Evolutionary conservation across 371 early-diverging fungal genomes (phyloP), one percentile per base, ranked within the genome.

Genomic region (Mucor piriformis): DNA sequence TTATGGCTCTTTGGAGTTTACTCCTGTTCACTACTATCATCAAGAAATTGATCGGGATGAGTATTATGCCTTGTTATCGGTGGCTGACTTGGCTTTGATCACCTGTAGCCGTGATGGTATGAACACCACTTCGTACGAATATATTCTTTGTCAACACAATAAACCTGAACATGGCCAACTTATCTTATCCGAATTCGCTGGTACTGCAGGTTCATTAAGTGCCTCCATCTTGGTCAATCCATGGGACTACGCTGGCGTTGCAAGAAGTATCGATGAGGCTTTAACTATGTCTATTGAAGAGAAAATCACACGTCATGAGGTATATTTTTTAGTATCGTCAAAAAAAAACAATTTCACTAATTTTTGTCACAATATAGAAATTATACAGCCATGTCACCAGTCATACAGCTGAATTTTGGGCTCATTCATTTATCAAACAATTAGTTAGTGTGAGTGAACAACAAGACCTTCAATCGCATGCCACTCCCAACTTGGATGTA

Each of bases 81-180:
- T 95, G 1, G 98, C 98, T 15, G 98, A 99, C 74, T 88, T 94
- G 6, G 95, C 92, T n/a, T 70, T 99, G 24, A 95, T 99, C 56
- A 99, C 99, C 4, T 88, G 93, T 50, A 83, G 99, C 12, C 85
- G 98, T n/a, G 99, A 99, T 76, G 99, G 99, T 50, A 99, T 99
- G 99, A 99, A 99, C 79, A 93, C 99, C 8, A 99, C 98, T 1
- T 92, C 94, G 34, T 92, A 98, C 52, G 99, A 99, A 72, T 99
- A 93, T 76, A 88, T 98, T 40, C 85, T 98, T 44, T 99, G 97
- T 79, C 98, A 99, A 70, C 91, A 94, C 48, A 91, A 93, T 37
- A 92, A 90, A 34, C 13, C 43, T 43, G 80, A 88, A 46, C 82
- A 87, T 49, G 94, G 95, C 0, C 92, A 95, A n/a, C 81, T 99